Evolutionary conservation across 1,139 yeast genomes (phyloP), one percentile per base, ranked within the genome.

Genomic region (Casaregolazyma lundiana): DNA sequence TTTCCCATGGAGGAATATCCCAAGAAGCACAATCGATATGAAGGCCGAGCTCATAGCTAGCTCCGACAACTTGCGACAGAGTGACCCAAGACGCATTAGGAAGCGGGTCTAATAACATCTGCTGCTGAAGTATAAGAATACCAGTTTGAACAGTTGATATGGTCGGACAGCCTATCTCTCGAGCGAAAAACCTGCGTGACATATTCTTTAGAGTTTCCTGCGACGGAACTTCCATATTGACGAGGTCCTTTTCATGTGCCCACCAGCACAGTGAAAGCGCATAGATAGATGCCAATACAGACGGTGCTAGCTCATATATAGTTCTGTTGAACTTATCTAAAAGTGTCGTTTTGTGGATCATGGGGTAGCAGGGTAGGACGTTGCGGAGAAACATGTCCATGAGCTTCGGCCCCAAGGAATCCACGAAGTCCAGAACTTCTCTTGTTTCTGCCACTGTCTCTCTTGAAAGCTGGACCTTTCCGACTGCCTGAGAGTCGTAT

Each of bases 101-200:
- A 8, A 48, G 39, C 9, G 50, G 44, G n/a, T 54, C 53, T n/a
- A 47, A 34, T 35, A 55, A 52, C 16, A 57, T 48, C 41, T 54
- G 53, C 30, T 54, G 57, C 46, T 58, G 61, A 29, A 57, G 46
- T 9, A 58, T 44, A 20, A 58, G 38, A 9, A 58, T 46, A 1
- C 60, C 61, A 1, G 61, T 57, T 38, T 58, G 61, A 5, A 57
- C 50, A 3, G 61, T 58, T 2, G 60, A 55, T 6, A 58, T 44
- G 1, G 61, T 58, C 4, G 61, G 61, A 8, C 52, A 48, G 19
- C 50, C 49, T 7, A 57, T 45, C 44, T 56, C 60, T 18, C 56
- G 46, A 21, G 48, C 50, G 26, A 56, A 50, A 21, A 50, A 50
- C 20, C 44, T 45, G 30, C 39, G 46, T 4, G 53, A 54, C n/a